These are phyloP conservation scores for Diaporthe velutina DNA, from an alignment of 2,329 filamentous ascomycete genomes.

Conservation along the genomic window DNA sequence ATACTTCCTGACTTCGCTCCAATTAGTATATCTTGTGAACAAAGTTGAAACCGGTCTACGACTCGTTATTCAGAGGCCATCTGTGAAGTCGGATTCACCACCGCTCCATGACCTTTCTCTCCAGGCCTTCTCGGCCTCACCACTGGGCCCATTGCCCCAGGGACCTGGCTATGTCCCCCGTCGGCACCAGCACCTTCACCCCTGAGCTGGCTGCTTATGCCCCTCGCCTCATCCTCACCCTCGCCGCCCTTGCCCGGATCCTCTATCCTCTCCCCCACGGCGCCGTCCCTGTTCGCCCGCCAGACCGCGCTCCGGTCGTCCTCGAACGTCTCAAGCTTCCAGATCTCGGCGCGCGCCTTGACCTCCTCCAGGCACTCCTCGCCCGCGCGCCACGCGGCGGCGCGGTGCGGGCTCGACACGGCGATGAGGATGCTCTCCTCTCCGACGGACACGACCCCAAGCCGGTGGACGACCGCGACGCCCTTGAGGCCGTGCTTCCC, in stretches of 20 bases:
- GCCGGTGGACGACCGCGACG: conserved; percentile 85
- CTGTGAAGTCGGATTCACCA: conserved; percentile 31
- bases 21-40: not conserved
- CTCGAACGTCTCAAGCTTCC: conserved; percentile 92
- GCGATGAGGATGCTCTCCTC: conserved; percentile 95
- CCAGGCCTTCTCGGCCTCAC: conserved; percentile 23
- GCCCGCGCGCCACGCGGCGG: conserved; percentile 87
- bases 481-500: conserved; percentile 75
- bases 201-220: conserved; percentile 15
- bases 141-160: conserved; percentile 31
- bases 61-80: not conserved
- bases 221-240: conserved; percentile 12
- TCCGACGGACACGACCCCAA: conserved; percentile 88
- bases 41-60: not conserved
- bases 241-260: not conserved
- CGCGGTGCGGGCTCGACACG: conserved; percentile 84
- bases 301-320: conserved; percentile 83
- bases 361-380: conserved; percentile 91
- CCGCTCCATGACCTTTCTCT: conserved; percentile 38
- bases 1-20: not conserved
- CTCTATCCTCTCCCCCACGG: conserved; percentile 63
- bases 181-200: not conserved
- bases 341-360: conserved; percentile 91
- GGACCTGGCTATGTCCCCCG: not conserved
- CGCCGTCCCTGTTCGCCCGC: conserved; percentile 88